phyloP scores from a whole-genome alignment of 495 filamentous ascomycete genomes.

The Aspergillus sclerotioniger region DNA sequence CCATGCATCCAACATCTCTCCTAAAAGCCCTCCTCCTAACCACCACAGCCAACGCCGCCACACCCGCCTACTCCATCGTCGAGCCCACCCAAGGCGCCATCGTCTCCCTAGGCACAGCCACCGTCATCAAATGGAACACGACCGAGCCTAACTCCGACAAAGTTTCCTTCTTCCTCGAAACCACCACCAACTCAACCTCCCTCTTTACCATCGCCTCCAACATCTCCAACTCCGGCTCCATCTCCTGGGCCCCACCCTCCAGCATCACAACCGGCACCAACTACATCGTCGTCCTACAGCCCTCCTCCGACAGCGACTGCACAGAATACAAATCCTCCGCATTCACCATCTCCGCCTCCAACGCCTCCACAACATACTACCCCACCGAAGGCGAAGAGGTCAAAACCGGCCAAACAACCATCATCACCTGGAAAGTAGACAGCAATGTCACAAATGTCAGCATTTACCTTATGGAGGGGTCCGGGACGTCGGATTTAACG shows the following conservation, averaged over 20 bases:
- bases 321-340: neutral
- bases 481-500: neutral
- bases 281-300: conserved; percentile 1
- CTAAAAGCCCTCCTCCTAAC: neutral
- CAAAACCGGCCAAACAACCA: neutral
- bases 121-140: neutral
- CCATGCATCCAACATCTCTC: neutral
- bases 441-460: neutral
- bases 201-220: conserved; percentile 3
- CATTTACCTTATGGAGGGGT: neutral
- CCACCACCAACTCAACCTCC: neutral
- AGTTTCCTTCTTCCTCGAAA: neutral
- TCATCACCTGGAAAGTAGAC: neutral
- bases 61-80: neutral
- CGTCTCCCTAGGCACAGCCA: neutral
- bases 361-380: neutral
- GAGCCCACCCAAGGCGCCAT: neutral
- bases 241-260: conserved; percentile 4
- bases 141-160: neutral
- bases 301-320: neutral
- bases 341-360: conserved; percentile 1
- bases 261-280: neutral
- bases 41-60: neutral
- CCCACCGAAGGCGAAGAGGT: neutral
- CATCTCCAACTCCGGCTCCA: conserved; percentile 4